phyloP scores from a whole-genome alignment of 176 grass and related monocot genomes.

The Oryza glumipatula region DNA sequence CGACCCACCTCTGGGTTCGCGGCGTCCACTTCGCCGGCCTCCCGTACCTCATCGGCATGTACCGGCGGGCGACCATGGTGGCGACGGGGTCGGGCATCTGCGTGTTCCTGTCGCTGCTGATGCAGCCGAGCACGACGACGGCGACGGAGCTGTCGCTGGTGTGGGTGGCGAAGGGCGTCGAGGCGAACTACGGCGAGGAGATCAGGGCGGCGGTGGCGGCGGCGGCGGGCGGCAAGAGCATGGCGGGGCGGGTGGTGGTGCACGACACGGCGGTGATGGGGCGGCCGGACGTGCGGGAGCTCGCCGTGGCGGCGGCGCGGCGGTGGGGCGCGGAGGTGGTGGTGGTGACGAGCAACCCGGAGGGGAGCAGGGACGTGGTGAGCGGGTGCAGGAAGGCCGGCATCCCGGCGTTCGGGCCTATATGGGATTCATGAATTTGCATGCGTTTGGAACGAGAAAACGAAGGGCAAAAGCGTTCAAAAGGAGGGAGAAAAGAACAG shows the following conservation, averaged over 20 bases:
- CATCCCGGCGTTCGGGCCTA: conserved; percentile 66
- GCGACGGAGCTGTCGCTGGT: conserved; percentile 65
- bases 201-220: conserved; percentile 40
- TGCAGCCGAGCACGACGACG: conserved; percentile 49
- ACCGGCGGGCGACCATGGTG: conserved; percentile 55
- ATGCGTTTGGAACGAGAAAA: not conserved
- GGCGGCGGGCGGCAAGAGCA: conserved; percentile 15
- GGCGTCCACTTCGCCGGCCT: conserved; percentile 60
- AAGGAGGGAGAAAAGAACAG: not conserved
- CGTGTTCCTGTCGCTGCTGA: conserved; percentile 73
- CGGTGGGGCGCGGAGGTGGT: conserved; percentile 64
- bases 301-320: conserved; percentile 52
- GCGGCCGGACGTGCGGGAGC: conserved; percentile 52
- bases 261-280: conserved; percentile 64
- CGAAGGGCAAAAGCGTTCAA: not conserved
- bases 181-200: conserved; percentile 68
- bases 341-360: conserved; percentile 78
- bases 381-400: conserved; percentile 46
- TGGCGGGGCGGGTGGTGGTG: conserved; percentile 46
- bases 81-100: conserved; percentile 77
- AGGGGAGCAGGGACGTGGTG: conserved; percentile 71
- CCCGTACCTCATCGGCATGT: conserved; percentile 72
- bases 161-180: conserved; percentile 78
- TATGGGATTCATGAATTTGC: conserved; percentile 62
- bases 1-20: conserved; percentile 57